Evolutionary conservation across 2,329 filamentous ascomycete species (phyloP).

Genomic region (Dactylellina drechsleri): DNA sequence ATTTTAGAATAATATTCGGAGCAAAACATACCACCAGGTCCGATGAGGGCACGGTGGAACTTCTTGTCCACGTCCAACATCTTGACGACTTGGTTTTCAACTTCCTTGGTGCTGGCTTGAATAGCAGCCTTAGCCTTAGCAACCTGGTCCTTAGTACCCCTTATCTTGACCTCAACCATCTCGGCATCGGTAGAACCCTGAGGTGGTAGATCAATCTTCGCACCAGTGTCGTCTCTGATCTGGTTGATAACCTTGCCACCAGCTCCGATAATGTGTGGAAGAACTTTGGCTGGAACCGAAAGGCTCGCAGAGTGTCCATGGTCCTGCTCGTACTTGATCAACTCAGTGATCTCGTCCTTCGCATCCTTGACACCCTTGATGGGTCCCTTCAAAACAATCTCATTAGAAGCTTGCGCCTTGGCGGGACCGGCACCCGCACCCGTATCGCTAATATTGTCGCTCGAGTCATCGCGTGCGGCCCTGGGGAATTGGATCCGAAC

Average conservation of each 20-base stretch:
- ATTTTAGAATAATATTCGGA: neutral
- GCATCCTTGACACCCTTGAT: slow-evolving; percentile 93
- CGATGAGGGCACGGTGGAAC: slow-evolving; percentile 89
- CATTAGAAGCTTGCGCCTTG: slow-evolving; percentile 81
- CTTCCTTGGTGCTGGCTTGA: slow-evolving; percentile 78
- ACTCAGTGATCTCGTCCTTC: slow-evolving; percentile 86
- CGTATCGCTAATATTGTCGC: slow-evolving; percentile 72
- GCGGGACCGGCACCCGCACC: slow-evolving; percentile 69
- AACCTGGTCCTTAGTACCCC: slow-evolving; percentile 90
- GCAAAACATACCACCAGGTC: slow-evolving; percentile 76
- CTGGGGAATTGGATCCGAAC: slow-evolving; percentile 97
- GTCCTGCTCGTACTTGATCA: slow-evolving; percentile 89
- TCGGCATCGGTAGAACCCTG: slow-evolving; percentile 55
- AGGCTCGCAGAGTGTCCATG: slow-evolving; percentile 83
- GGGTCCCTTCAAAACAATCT: slow-evolving; percentile 89
- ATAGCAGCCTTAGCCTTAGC: slow-evolving; percentile 90
- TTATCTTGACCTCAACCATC: slow-evolving; percentile 84
- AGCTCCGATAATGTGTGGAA: slow-evolving; percentile 92
- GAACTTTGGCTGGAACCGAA: slow-evolving; percentile 86
- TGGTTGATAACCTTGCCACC: slow-evolving; percentile 91
- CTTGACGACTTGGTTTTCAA: slow-evolving; percentile 90
- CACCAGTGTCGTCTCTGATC: slow-evolving; percentile 82
- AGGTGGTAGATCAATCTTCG: slow-evolving; percentile 85
- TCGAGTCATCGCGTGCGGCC: slow-evolving; percentile 74
- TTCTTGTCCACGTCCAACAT: slow-evolving; percentile 93